These are phyloP conservation scores for Kluyveromyces siamensis DNA, from an alignment of 805 yeast species.

Conservation along the genomic window DNA sequence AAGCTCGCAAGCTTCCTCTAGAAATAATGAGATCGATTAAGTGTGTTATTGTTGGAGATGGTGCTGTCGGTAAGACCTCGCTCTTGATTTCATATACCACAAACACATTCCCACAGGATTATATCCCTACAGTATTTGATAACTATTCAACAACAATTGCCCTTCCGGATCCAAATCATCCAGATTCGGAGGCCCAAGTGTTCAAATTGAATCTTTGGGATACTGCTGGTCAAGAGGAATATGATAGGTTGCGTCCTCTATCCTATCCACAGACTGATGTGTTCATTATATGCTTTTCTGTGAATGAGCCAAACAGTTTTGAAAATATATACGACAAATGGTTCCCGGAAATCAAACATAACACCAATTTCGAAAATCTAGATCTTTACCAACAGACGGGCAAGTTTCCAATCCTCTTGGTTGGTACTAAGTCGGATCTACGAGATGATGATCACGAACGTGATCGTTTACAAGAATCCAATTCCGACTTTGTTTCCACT, in stretches of 20 bases:
- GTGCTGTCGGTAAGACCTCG: conserved; percentile 92
- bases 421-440: conserved; percentile 85
- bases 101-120: conserved; percentile 86
- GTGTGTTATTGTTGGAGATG: conserved; percentile 92
- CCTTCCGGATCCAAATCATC: conserved; percentile 18
- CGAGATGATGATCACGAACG: conserved; percentile 74
- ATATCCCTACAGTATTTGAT: conserved; percentile 90
- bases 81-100: conserved; percentile 82
- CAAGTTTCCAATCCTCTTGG: conserved; percentile 46
- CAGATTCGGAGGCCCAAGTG: conserved; percentile 58
- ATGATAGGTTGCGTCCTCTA: conserved; percentile 80
- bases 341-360: conserved; percentile 83
- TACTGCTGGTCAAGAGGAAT: conserved; percentile 93
- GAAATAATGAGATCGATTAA: conserved; percentile 68
- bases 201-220: conserved; percentile 88
- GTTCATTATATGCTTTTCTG: conserved; percentile 77
- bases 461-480: conserved; percentile 50
- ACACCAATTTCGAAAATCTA: conserved; percentile 48
- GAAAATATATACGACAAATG: conserved; percentile 73
- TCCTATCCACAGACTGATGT: conserved; percentile 91
- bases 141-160: conserved; percentile 82
- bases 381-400: conserved; percentile 12
- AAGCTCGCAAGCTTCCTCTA: too few species aligned
- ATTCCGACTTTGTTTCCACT: conserved; percentile 50
- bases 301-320: conserved; percentile 72